phyloP scores from a whole-genome alignment of 73 alveolate genomes.

The Tetrahymena borealis region DNA sequence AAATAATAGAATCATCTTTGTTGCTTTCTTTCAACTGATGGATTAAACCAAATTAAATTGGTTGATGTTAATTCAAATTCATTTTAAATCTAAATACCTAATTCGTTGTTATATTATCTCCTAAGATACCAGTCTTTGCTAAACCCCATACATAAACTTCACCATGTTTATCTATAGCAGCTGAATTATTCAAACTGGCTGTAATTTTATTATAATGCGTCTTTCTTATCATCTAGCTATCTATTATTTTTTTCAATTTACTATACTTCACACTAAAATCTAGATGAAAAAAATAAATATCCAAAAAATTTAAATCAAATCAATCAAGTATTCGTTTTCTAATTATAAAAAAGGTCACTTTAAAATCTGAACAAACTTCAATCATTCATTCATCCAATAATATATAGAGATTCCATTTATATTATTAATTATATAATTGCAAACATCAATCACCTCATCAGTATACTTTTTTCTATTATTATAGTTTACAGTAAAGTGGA shows the following conservation, averaged over 20 bases:
- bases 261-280: neutral
- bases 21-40: neutral
- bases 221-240: too few species aligned
- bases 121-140: neutral
- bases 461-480: too few species aligned
- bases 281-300: neutral
- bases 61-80: neutral
- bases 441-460: too few species aligned
- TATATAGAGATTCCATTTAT: too few species aligned
- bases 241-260: too few species aligned
- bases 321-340: neutral
- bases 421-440: too few species aligned
- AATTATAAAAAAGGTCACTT: neutral
- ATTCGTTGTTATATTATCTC: neutral
- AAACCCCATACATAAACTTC: conserved; percentile 36
- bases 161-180: conserved; percentile 39
- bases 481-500: too few species aligned
- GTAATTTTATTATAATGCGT: conserved; percentile 7
- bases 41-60: neutral
- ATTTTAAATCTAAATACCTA: neutral
- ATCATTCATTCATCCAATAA: neutral
- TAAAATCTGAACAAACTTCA: neutral
- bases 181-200: conserved; percentile 12
- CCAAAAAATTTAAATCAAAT: neutral
- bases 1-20: too few species aligned